Evolutionary conservation across 2,329 filamentous ascomycete species (phyloP).

Genomic region (Fusarium sp.): DNA sequence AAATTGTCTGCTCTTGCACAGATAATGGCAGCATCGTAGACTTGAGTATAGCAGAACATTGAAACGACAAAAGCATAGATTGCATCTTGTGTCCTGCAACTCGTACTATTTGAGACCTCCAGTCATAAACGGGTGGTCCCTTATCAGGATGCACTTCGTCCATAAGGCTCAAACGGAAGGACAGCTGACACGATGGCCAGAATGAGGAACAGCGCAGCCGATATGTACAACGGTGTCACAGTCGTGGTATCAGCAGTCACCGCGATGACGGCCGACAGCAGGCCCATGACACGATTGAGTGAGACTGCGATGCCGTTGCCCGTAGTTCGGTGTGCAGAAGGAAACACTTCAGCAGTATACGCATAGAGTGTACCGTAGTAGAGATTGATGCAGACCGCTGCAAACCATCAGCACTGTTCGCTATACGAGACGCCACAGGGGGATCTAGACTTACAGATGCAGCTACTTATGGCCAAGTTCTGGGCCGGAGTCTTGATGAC

Average conservation of each 20-base stretch:
- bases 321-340: slow-evolving; percentile 65
- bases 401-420: too few species aligned
- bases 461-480: too few species aligned
- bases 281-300: slow-evolving; percentile 19
- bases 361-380: slow-evolving; percentile 62
- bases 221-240: slow-evolving; percentile 71
- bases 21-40: too few species aligned
- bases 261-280: slow-evolving; percentile 17
- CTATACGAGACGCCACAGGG: too few species aligned
- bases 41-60: too few species aligned
- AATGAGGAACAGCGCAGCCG: slow-evolving; percentile 68
- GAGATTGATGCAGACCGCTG: too few species aligned
- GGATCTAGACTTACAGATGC: too few species aligned
- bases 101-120: not conserved
- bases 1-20: too few species aligned
- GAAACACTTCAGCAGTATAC: slow-evolving; percentile 60
- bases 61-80: too few species aligned
- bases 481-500: too few species aligned
- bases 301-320: slow-evolving; percentile 58
- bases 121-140: not conserved
- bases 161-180: slow-evolving; percentile 74
- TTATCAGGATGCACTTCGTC: slow-evolving; percentile 29
- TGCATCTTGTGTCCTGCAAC: too few species aligned
- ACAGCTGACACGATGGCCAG: slow-evolving; percentile 65
- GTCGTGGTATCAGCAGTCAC: slow-evolving; percentile 68